These are phyloP conservation scores for Abortiporus biennis DNA, from an alignment of 1,284 basidiomycete species.

Conservation along the genomic window DNA sequence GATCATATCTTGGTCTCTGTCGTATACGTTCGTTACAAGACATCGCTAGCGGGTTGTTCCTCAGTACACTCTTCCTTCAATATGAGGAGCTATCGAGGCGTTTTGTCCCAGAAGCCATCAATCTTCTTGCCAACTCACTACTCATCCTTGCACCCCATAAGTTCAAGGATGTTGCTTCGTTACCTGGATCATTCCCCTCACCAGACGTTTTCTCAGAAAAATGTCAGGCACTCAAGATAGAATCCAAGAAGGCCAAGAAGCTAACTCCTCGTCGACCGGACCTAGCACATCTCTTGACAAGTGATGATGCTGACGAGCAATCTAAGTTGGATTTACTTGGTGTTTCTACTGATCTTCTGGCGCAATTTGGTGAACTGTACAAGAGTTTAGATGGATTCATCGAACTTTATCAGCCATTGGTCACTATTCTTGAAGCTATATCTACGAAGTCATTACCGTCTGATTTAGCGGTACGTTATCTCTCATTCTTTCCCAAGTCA, in stretches of 20 bases:
- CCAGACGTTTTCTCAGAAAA: conserved; percentile 60
- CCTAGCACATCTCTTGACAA: conserved; percentile 36
- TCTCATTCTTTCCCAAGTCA: not conserved
- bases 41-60: conserved; percentile 82
- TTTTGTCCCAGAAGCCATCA: conserved; percentile 85
- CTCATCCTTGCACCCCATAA: conserved; percentile 68
- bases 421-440: conserved; percentile 47
- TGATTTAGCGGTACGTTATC: not conserved
- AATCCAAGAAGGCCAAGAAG: conserved; percentile 34
- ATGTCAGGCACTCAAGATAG: conserved; percentile 35
- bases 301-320: conserved; percentile 42
- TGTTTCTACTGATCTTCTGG: conserved; percentile 57
- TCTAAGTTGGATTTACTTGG: conserved; percentile 63
- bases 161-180: conserved; percentile 37
- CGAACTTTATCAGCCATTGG: conserved; percentile 75
- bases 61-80: conserved; percentile 79
- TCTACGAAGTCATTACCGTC: conserved; percentile 46
- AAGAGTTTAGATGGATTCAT: conserved; percentile 77
- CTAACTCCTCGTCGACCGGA: conserved; percentile 39
- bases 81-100: conserved; percentile 86
- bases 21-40: conserved; percentile 75
- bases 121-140: conserved; percentile 71
- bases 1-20: conserved; percentile 84
- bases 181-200: conserved; percentile 67
- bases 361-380: conserved; percentile 69